phyloP scores from a whole-genome alignment of 106 monocot species.

The Dioscorea dumetorum region DNA sequence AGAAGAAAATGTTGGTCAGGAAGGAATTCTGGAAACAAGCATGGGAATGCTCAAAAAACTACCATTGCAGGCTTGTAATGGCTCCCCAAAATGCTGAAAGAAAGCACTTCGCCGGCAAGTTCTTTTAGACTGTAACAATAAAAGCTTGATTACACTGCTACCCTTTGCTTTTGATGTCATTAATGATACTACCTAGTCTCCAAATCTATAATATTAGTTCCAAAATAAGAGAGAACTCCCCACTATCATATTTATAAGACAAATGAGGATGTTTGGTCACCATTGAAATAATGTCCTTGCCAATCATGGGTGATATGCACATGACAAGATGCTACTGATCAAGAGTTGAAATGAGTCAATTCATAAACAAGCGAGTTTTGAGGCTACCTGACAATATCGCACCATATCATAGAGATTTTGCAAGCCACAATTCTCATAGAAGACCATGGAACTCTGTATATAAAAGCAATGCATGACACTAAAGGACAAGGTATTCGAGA shows the following conservation, averaged over 20 bases:
- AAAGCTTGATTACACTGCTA: constrained; percentile 2
- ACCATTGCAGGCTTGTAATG: constrained; percentile 85
- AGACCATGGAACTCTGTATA: constrained; percentile 96
- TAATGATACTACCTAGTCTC: too few species aligned
- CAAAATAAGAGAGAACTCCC: too few species aligned
- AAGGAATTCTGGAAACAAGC: background rate
- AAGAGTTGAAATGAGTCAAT: too few species aligned
- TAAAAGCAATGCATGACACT: background rate
- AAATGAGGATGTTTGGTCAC: too few species aligned
- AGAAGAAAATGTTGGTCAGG: too few species aligned
- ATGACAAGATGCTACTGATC: too few species aligned
- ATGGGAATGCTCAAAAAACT: constrained; percentile 3
- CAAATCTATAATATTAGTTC: too few species aligned
- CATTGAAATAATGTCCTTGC: too few species aligned
- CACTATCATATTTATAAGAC: too few species aligned
- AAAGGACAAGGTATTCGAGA: background rate
- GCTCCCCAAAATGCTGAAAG: constrained; percentile 93
- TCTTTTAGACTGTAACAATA: constrained; percentile 58
- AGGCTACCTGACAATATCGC: constrained; percentile 88
- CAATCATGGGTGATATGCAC: too few species aligned
- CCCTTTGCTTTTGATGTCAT: background rate
- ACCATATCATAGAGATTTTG: constrained; percentile 98
- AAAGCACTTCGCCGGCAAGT: constrained; percentile 75
- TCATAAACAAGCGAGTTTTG: too few species aligned
- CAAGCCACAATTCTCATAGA: constrained; percentile 96